Base-by-base conservation (phyloP, 2,329 filamentous ascomycete species). In the Stachybotrys elegans region DNA sequence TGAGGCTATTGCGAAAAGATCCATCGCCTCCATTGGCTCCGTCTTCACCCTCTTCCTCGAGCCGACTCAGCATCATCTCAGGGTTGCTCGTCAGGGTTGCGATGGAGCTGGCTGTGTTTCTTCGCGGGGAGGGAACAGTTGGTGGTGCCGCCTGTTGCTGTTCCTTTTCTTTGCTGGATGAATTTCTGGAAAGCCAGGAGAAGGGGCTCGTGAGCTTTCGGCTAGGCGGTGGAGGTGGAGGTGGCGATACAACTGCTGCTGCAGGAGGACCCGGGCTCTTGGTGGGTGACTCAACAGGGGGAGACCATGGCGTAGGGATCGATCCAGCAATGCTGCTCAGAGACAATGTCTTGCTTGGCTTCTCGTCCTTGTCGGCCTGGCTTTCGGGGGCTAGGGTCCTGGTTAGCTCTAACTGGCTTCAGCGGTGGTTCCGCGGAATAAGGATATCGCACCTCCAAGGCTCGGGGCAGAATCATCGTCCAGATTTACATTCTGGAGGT, bases 201-300 rank as follows among this genome's bases (percentile, higher is more conserved):
- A 95, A 94, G n/a, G 86, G 88, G 53, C 88, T 88, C 8, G 88
- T 91, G 44, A 94, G 78, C 63, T 93, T 95, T 58, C 89, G 75
- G 47, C 76, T 52, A 12, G 71, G 67, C 3, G 72, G 67, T 17
- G 59, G 54, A 19, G 59, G 48, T 21, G 53, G 54, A 16, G 54
- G 45, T 4, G 65, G 54, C 40, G 61, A 31, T 66, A 49, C 50
- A 20, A 52, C 53, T 25, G 55, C 55, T 21, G 59, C 59, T n/a
- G 59, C 60, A 35, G 56, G 55, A 43, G 60, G 61, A 57, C 51
- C 53, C 19, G 63, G 62, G 47, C 67, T 72, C 59, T 76, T 81
- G 14, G 69, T 57, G 4, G 71, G 66, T 19, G 71, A 66, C 44
- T 68, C 68, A 43, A 77, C 71, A 34, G 79, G 69, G 31, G 83